These are phyloP conservation scores for Beauveria australis DNA, from an alignment of 2,329 filamentous ascomycete genomes.

Conservation along the genomic window DNA sequence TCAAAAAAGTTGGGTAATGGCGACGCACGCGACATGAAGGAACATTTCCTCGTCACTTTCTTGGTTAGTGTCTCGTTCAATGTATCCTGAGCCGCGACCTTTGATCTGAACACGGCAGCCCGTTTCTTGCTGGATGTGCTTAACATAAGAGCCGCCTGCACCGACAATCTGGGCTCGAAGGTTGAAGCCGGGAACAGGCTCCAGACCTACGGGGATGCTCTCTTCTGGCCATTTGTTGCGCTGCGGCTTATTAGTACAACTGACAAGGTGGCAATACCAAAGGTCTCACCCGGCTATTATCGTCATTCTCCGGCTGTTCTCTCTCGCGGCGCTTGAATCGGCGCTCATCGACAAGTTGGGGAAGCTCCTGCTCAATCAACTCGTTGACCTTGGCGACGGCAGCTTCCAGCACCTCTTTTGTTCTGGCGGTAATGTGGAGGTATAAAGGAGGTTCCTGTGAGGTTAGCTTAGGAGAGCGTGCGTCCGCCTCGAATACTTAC, in stretches of 20 bases:
- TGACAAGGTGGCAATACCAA: conserved; percentile 10
- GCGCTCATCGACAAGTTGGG: conserved; percentile 89
- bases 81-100: conserved; percentile 87
- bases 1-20: not conserved
- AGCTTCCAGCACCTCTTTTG: conserved; percentile 82
- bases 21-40: conserved; percentile 79
- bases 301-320: conserved; percentile 74
- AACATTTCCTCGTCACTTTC: conserved; percentile 98
- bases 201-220: conserved; percentile 82
- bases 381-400: conserved; percentile 87
- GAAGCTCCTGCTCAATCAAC: conserved; percentile 91
- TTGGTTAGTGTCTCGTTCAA: conserved; percentile 76
- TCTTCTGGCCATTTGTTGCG: conserved; percentile 99
- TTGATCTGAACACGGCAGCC: conserved; percentile 97
- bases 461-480: not conserved
- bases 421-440: conserved; percentile 88
- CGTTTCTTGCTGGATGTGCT: conserved; percentile 95
- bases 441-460: conserved; percentile 82
- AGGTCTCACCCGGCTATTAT: conserved; percentile 74
- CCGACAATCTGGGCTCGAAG: conserved; percentile 93
- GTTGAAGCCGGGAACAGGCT: conserved; percentile 91
- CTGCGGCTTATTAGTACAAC: conserved; percentile 34
- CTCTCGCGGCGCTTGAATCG: conserved; percentile 79
- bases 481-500: conserved; percentile 45
- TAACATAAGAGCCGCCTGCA: conserved; percentile 89